A percentile compares a stretch with the other conserved stretches of the same genome.
phyloP scores from a whole-genome alignment of 2,329 filamentous ascomycete genomes.

The Calonectria pteridis region DNA sequence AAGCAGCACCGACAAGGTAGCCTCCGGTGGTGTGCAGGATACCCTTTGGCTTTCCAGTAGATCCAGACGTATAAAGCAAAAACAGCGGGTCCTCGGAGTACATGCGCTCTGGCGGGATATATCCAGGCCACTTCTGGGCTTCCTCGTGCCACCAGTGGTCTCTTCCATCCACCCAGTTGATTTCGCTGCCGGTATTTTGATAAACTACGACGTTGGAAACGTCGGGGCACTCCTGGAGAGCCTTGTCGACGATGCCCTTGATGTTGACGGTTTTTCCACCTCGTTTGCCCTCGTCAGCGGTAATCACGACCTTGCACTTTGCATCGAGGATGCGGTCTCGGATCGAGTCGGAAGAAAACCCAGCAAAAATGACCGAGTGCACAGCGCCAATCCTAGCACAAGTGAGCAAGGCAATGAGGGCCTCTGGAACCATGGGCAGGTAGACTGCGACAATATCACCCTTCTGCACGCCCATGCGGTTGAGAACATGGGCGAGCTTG shows the following conservation, averaged over 20 bases:
- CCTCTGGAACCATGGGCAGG: slow-evolving; percentile 96
- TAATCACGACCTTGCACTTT: slow-evolving; percentile 89
- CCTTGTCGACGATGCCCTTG: slow-evolving; percentile 96
- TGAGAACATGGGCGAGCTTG: slow-evolving; percentile 83
- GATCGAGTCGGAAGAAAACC: slow-evolving; percentile 93
- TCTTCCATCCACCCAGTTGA: slow-evolving; percentile 85
- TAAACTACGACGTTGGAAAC: slow-evolving; percentile 86
- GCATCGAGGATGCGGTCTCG: slow-evolving; percentile 91
- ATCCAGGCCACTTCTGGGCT: slow-evolving; percentile 90
- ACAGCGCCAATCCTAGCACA: slow-evolving; percentile 90
- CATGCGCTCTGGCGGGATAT: slow-evolving; percentile 86
- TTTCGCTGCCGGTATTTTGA: slow-evolving; percentile 89
- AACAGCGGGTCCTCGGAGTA: slow-evolving; percentile 93
- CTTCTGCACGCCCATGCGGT: slow-evolving; percentile 93
- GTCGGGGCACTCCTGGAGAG: slow-evolving; percentile 82
- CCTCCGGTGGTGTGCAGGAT: slow-evolving; percentile 94
- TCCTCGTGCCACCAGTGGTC: slow-evolving; percentile 98
- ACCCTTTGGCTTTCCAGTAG: slow-evolving; percentile 96
- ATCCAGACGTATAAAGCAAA: slow-evolving; percentile 94
- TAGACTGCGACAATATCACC: slow-evolving; percentile 96
- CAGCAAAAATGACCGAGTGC: slow-evolving; percentile 95
- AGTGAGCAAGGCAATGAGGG: slow-evolving; percentile 81
- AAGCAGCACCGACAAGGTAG: slow-evolving; percentile 87
- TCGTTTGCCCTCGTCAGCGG: slow-evolving; percentile 92
- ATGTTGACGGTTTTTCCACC: slow-evolving; percentile 93